Base-by-base conservation (phyloP, 179 eudicot species). In the Drosera spatulata region DNA sequence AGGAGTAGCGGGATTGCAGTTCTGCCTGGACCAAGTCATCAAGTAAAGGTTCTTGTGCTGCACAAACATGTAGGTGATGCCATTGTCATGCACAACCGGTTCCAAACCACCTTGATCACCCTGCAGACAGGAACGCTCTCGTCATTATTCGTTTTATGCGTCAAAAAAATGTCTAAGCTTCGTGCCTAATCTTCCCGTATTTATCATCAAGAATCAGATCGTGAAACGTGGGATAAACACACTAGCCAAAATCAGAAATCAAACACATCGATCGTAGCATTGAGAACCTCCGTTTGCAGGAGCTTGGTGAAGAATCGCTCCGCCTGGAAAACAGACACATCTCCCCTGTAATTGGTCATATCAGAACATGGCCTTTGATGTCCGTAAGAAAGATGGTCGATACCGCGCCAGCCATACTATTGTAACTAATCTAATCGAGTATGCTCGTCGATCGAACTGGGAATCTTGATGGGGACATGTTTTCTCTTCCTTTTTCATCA, bases 261-360 rank as follows among this genome's bases (percentile, higher is more conserved):
- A 48, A 37, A 6, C 37, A 9, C 49, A 61, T 10, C 41, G 7
- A 9, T 10, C 41, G 15, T 22, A 15, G 50, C 33, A 4, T 2
- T 10, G 40, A 38, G 14, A 13, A 90, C 97, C 95, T 86, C 86
- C 70, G 74, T 87, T 3, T 76, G 83, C 50, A 90, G 72, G 71
- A 84, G 87, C 61, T 79, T 84, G 70, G 89, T 76, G 85, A 90
- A 90, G 78, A 85, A 87, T 0, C 82, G 81, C 50, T 90, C 97
- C 41, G 95, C 97, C 52, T 90, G 84, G 2, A 50, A 37, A 9
- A 80, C 71, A 2, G 93, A 67, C n/a, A 90, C 89, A 53, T 90
- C 97, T 43, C 97, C 97, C 14, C 97, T 89, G 64, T 79, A 87
- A 60, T 90, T 95, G 14, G 87, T 87, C 93, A 90, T 3, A 90